Conservation (phyloP, 371 early-diverging fungal species). For the Mortierella polycephala region DNA sequence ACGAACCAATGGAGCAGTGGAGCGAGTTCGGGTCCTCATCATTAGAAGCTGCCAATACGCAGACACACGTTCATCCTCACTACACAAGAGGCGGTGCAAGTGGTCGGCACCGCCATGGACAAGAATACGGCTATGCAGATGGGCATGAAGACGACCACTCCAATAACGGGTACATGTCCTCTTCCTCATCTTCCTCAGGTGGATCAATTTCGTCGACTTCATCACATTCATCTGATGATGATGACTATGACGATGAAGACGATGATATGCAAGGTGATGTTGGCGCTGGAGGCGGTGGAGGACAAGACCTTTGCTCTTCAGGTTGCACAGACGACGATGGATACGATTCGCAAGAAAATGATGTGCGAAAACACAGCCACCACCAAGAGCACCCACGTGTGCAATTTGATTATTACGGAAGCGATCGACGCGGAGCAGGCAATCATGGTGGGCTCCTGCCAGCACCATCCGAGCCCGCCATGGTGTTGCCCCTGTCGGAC, state of each 20-base stretch:
- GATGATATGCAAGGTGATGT: conserved; percentile 1
- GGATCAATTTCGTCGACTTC: conserved; percentile 15
- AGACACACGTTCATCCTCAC: conserved; percentile 1
- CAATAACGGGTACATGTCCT: conserved; percentile 34
- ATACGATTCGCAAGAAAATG: conserved; percentile 19
- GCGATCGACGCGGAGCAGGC: conserved; percentile 2
- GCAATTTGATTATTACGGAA: conserved; percentile 13
- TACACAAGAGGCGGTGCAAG: conserved; percentile 4
- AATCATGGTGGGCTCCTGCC: conserved; percentile 32
- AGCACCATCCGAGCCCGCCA: conserved; percentile 20
- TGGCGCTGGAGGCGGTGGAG: conserved; percentile 3
- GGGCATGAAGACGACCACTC: conserved; percentile 28
- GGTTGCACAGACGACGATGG: conserved; percentile 7
- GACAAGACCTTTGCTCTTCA: background rate
- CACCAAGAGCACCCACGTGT: background rate
- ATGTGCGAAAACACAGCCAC: conserved; percentile 7
- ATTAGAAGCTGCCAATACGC: conserved; percentile 9
- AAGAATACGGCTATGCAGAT: conserved; percentile 16
- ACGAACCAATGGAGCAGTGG: conserved; percentile 42
- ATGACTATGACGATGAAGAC: conserved; percentile 24
- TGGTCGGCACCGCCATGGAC: conserved; percentile 13
- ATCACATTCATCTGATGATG: conserved; percentile 28
- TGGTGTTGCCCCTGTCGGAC: conserved; percentile 25
- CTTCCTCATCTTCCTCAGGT: conserved; percentile 20
- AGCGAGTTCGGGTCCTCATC: conserved; percentile 24